These are phyloP conservation scores for Canna indica DNA, from an alignment of 176 grass and related monocot genomes.

Conservation along the genomic window DNA sequence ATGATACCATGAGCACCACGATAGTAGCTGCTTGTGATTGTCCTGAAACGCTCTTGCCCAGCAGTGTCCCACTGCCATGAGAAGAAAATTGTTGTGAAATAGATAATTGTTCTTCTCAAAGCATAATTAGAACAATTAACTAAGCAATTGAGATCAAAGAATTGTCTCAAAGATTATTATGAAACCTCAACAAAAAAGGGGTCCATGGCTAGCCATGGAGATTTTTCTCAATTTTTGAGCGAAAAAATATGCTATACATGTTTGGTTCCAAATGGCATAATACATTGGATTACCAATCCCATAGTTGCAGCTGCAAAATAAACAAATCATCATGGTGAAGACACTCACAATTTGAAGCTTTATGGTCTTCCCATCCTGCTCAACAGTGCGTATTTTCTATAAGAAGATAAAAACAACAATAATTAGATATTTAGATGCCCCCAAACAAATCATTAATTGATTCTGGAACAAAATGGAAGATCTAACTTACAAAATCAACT, in stretches of 20 bases:
- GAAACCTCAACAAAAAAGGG: not conserved
- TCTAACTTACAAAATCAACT: constrained; percentile 12
- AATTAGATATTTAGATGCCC: not conserved
- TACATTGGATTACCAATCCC: not conserved
- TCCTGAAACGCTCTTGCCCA: constrained; percentile 22
- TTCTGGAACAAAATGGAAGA: not conserved
- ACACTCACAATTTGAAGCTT: constrained; percentile 24
- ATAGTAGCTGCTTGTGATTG: constrained; percentile 25
- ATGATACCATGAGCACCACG: constrained; percentile 20
- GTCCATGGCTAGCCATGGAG: not conserved
- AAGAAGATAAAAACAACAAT: not conserved
- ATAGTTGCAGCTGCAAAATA: not conserved
- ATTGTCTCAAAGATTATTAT: not conserved
- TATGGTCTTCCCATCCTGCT: constrained; percentile 21
- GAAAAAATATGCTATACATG: too few relatives aligned
- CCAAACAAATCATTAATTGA: not conserved
- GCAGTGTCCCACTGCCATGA: constrained; percentile 20
- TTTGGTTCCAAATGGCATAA: not conserved
- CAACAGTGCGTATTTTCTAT: constrained; percentile 22
- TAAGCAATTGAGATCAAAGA: not conserved
- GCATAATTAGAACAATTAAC: constrained; percentile 1
- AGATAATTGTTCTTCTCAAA: not conserved
- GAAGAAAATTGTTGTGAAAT: not conserved
- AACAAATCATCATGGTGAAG: not conserved
- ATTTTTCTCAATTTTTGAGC: too few relatives aligned